phyloP scores from a whole-genome alignment of 2,329 filamentous ascomycete species.

The Karstenula rhodostoma region DNA sequence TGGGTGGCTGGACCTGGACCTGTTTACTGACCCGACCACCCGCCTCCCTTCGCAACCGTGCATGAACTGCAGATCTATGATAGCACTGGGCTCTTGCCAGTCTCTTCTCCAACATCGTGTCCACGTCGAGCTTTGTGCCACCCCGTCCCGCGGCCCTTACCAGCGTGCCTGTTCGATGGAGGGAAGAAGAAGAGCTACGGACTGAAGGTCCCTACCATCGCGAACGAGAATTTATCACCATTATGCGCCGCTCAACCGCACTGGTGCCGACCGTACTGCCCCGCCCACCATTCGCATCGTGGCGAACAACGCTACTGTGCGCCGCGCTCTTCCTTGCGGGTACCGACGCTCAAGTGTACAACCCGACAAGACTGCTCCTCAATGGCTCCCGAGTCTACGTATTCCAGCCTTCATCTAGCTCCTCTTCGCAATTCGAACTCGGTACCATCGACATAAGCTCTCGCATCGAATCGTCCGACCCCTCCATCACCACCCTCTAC shows the following conservation, averaged over 20 bases:
- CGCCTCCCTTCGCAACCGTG: slow-evolving; percentile 39
- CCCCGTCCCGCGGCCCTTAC: slow-evolving; percentile 17
- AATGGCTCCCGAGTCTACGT: slow-evolving; percentile 71
- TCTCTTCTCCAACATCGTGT: slow-evolving; percentile 11
- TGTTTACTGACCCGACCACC: slow-evolving; percentile 45
- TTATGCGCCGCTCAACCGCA: slow-evolving; percentile 19
- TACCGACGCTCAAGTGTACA: slow-evolving; percentile 67
- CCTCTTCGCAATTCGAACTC: slow-evolving; percentile 61
- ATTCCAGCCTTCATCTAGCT: slow-evolving; percentile 64
- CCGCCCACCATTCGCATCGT: slow-evolving; percentile 15
- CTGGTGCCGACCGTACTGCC: slow-evolving; percentile 6
- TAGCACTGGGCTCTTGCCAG: slow-evolving; percentile 21
- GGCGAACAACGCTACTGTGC: slow-evolving; percentile 21
- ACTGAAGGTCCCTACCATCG: slow-evolving; percentile 22
- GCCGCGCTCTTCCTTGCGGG: slow-evolving; percentile 13
- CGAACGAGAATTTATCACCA: slow-evolving; percentile 8
- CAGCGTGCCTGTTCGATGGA: slow-evolving; percentile 27
- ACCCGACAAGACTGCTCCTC: slow-evolving; percentile 76
- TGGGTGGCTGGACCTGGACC: slow-evolving; percentile 37
- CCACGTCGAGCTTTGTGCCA: slow-evolving; percentile 18
- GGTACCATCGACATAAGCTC: slow-evolving; percentile 72
- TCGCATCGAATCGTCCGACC: slow-evolving; percentile 59
- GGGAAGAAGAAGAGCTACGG: slow-evolving; percentile 17
- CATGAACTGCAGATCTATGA: slow-evolving; percentile 45
- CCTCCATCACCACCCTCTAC: slow-evolving; percentile 59